phyloP scores from a whole-genome alignment of 225 moss, liverwort and hornwort genomes.

The Rhytidiadelphus loreus region DNA sequence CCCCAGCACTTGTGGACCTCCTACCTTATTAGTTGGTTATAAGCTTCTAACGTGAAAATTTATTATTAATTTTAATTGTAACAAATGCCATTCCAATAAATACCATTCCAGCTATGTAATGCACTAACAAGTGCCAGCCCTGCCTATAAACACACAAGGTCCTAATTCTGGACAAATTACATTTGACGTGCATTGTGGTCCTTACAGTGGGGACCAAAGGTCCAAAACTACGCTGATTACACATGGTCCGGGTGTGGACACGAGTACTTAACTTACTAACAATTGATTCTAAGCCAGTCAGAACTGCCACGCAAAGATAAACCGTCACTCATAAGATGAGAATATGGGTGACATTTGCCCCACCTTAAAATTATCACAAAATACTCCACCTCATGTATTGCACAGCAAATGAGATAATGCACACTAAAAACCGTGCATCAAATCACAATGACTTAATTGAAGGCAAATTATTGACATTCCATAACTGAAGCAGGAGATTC shows the following conservation, averaged over 20 bases:
- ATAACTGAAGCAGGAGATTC: background rate
- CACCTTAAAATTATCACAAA: background rate
- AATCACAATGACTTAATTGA: background rate
- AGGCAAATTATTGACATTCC: constrained; percentile 2
- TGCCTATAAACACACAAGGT: background rate
- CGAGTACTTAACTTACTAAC: background rate
- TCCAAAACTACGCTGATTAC: background rate
- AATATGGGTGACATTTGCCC: background rate
- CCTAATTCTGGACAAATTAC: background rate
- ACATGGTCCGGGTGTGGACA: background rate
- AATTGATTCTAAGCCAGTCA: background rate
- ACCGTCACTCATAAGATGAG: background rate
- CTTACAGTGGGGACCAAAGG: background rate
- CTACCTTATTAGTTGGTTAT: background rate
- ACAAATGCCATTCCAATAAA: background rate
- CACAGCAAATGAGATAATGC: background rate
- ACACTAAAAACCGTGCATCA: background rate
- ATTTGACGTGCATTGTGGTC: background rate
- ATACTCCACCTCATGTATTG: background rate
- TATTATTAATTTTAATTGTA: too few species aligned
- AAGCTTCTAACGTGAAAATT: background rate
- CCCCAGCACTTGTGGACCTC: too few species aligned
- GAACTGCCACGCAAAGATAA: background rate
- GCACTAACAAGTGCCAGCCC: background rate
- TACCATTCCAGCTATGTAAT: background rate